Conservation (phyloP, 805 yeast genomes). For the Barnettozyma siamensis region DNA sequence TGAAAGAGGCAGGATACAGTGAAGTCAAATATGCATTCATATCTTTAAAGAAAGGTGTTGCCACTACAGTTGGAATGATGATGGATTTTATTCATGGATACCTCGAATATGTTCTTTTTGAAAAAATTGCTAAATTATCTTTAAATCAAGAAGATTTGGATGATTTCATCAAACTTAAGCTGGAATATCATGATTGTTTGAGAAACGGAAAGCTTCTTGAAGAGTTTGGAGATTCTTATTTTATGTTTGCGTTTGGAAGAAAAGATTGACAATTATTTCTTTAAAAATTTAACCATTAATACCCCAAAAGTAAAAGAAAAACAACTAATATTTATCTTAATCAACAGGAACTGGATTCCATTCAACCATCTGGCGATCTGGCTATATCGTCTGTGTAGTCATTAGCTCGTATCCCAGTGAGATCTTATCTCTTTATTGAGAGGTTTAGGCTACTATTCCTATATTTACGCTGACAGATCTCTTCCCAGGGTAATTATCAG, state of each 20-base stretch:
- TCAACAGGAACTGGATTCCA: too few relatives aligned
- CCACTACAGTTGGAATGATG: constrained; percentile 18
- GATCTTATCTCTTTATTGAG: too few relatives aligned
- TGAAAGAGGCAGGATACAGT: constrained; percentile 20
- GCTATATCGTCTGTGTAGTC: too few relatives aligned
- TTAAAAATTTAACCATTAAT: too few relatives aligned
- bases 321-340: too few relatives aligned
- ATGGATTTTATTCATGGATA: constrained; percentile 20
- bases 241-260: constrained; percentile 19
- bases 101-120: constrained; percentile 18
- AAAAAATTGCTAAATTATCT: constrained; percentile 13
- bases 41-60: constrained; percentile 18
- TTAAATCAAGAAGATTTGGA: constrained; percentile 13
- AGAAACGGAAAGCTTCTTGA: constrained; percentile 16
- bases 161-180: constrained; percentile 15
- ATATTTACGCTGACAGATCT: neutral
- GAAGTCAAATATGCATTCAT: constrained; percentile 18
- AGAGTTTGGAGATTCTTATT: constrained; percentile 22
- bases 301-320: neutral
- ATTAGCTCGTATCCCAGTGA: too few relatives aligned
- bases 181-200: constrained; percentile 17
- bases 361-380: too few relatives aligned
- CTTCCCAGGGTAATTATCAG: constrained; percentile 10
- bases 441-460: too few relatives aligned
- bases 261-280: constrained; percentile 3